Evolutionary conservation across 2,329 filamentous ascomycete genomes (phyloP).

Genomic region (Apiospora malaysiana): DNA sequence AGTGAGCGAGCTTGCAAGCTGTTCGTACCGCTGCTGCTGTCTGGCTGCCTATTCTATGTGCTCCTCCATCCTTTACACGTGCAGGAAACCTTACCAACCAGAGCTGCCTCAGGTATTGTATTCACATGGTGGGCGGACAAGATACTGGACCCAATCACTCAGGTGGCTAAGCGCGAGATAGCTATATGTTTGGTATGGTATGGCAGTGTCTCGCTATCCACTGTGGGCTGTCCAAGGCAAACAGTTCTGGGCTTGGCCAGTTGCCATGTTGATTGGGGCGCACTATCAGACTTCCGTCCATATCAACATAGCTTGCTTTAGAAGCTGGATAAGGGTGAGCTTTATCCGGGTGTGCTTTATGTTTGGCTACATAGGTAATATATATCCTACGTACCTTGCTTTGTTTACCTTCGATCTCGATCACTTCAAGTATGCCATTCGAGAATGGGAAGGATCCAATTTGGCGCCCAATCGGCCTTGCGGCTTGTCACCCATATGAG

Average conservation of each 20-base stretch:
- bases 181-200: not conserved
- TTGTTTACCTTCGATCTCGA: not conserved
- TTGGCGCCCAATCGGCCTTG: not conserved
- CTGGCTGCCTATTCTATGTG: not conserved
- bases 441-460: not conserved
- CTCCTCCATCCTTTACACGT: not conserved
- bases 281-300: not conserved
- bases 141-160: not conserved
- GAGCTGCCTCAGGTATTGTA: not conserved
- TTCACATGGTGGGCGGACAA: not conserved
- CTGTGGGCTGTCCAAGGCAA: conserved; percentile 6
- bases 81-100: not conserved
- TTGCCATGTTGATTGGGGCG: not conserved
- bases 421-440: too few relatives aligned
- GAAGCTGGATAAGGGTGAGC: conserved; percentile 7
- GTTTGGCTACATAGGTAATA: not conserved
- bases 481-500: too few relatives aligned
- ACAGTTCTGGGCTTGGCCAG: not conserved
- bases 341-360: not conserved
- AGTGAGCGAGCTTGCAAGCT: not conserved
- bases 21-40: not conserved
- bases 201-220: conserved; percentile 3
- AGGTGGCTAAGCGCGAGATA: not conserved
- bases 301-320: conserved; percentile 11
- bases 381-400: not conserved